phyloP scores from a whole-genome alignment of 768 basidiomycete genomes.

The Leccinum pellstonianum region DNA sequence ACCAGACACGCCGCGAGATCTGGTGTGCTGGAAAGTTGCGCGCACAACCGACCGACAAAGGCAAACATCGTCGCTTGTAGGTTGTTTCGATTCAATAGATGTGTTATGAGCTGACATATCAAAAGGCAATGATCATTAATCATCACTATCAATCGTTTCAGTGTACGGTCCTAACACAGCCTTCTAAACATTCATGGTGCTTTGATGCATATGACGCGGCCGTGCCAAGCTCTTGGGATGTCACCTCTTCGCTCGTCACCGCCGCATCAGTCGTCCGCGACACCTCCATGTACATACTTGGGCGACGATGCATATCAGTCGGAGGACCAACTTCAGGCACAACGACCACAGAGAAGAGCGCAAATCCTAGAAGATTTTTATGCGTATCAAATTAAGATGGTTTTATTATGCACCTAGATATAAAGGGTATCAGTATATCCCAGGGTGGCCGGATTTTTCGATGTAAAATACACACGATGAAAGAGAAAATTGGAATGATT shows the following conservation, averaged over 20 bases:
- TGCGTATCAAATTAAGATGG: constrained; percentile 19
- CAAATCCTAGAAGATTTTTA: background rate
- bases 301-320: background rate
- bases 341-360: background rate
- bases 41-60: background rate
- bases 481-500: background rate
- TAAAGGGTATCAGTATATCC: constrained; percentile 15
- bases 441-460: constrained; percentile 8
- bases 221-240: background rate
- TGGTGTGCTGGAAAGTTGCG: background rate
- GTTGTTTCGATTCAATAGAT: background rate
- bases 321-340: constrained; percentile 3
- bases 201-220: background rate
- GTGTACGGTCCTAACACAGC: background rate
- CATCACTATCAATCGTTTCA: background rate
- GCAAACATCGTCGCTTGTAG: background rate
- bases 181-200: background rate
- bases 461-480: constrained; percentile 23
- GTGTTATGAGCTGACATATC: background rate
- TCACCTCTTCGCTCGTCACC: background rate
- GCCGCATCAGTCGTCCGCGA: background rate
- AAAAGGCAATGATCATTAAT: background rate
- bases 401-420: constrained; percentile 15
- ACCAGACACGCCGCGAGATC: background rate
- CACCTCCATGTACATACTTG: background rate